A percentile compares a stretch with the other conserved stretches of the same genome.
Conservation (phyloP, 2,329 filamentous ascomycete species). For the Sporothrix brunneoviolacea region DNA sequence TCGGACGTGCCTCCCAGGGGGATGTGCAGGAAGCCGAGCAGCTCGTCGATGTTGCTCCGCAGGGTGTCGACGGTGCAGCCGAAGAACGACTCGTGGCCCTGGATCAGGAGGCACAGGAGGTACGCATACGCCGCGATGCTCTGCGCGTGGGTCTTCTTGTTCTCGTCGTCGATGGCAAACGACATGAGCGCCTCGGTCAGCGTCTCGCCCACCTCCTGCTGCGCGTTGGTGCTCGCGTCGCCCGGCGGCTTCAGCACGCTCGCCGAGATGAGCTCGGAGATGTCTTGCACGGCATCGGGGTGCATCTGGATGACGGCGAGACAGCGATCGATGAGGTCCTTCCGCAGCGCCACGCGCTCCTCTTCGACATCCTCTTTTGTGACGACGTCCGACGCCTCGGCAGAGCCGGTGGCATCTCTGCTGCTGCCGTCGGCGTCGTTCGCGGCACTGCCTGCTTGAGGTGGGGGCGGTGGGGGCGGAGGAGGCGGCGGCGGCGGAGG, state of each 20-base stretch:
- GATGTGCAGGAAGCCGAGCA: constrained; percentile 73
- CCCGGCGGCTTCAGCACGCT: constrained; percentile 56
- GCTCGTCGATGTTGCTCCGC: constrained; percentile 66
- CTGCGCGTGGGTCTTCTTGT: constrained; percentile 55
- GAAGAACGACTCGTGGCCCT: constrained; percentile 73
- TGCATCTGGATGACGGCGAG: constrained; percentile 86
- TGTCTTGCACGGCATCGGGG: constrained; percentile 80
- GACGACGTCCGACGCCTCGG: constrained; percentile 22
- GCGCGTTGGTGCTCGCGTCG: constrained; percentile 35
- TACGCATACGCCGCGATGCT: constrained; percentile 85
- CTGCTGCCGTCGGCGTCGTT: background rate
- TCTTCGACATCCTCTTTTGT: constrained; percentile 73
- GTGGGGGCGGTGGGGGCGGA: background rate
- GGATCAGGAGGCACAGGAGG: constrained; percentile 78
- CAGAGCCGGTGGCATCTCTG: constrained; percentile 16
- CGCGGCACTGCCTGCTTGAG: background rate
- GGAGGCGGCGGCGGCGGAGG: background rate
- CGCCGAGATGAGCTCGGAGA: constrained; percentile 77
- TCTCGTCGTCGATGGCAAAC: constrained; percentile 52
- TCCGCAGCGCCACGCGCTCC: constrained; percentile 64
- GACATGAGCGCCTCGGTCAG: constrained; percentile 78
- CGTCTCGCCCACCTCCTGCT: constrained; percentile 73
- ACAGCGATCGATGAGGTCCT: constrained; percentile 79
- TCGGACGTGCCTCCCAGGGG: constrained; percentile 60
- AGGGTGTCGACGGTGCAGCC: constrained; percentile 66